Base-by-base conservation (phyloP, 2,329 filamentous ascomycete species). In the Beauveria bassiana region DNA sequence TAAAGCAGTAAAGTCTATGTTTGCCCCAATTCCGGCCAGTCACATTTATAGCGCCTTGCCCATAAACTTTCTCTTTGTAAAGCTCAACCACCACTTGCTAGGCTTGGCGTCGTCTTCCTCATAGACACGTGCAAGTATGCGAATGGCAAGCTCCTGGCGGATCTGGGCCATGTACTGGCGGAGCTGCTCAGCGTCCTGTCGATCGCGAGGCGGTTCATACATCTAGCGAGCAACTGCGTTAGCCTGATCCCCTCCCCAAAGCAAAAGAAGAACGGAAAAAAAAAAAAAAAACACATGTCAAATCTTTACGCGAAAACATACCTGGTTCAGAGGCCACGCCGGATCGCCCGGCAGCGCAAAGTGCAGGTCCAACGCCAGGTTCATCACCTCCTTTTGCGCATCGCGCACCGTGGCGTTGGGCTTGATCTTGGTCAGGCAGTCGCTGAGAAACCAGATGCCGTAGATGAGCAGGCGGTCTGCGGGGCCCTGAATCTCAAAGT, bases 31-130 rank as follows among this genome's bases (percentile, higher is more conserved):
- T 52, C 18, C 57, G 56, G 18, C 43, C n/a, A n/a, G 9, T 47
- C 10, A 40, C 8, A 10, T 42, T 74, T 81, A 93, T 77, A 95
- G 79, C 67, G 85, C 84, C 86, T 98, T 98, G 74, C 93, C 93
- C 95, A 99, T 98, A 73, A 99, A 99, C 86, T 97, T 97, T 78
- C 95, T 88, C 87, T 98, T 98, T 59, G 90, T 91, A 75, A 97
- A 99, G 81, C 95, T 98, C 74, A 99, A 78, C 95, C 95, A 99
- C 91, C 93, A 98, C 86, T 96, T 85, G 75, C 79, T 84, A 61
- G 85, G 85, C 77, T 84, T 84, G 77, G 90, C 75, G 80, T 93
- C 76, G 72, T 84, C 75, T 78, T 93, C 92, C 61, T 89, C 88
- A 73, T 96, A 99, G 66, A 99, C 87, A 68, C 93, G 85, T 58